These are phyloP conservation scores for Amanita subjunquillea DNA, from an alignment of 768 basidiomycete genomes.

Conservation along the genomic window DNA sequence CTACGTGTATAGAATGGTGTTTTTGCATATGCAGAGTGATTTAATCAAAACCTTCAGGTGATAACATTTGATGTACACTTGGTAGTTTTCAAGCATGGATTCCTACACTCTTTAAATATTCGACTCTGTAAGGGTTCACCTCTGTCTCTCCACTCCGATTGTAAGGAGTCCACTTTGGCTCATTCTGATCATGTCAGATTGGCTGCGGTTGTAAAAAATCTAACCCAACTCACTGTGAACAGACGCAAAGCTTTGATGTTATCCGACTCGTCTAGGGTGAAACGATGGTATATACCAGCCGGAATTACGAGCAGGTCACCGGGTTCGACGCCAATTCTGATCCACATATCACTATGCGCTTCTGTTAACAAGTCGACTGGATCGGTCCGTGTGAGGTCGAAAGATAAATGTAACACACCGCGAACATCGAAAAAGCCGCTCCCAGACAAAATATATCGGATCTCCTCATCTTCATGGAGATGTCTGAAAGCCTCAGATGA, in stretches of 20 bases:
- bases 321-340: conserved; percentile 62
- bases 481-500: conserved; percentile 39
- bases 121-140: conserved; percentile 45
- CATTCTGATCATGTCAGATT: conserved; percentile 45
- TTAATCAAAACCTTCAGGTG: too few species aligned
- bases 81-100: conserved; percentile 22
- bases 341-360: conserved; percentile 62
- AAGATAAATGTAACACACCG: conserved; percentile 32
- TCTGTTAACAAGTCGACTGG: conserved; percentile 27
- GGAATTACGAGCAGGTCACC: conserved; percentile 86
- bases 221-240: conserved; percentile 55
- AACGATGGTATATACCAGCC: conserved; percentile 89
- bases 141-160: conserved; percentile 58
- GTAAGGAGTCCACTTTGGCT: conserved; percentile 84
- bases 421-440: conserved; percentile 89
- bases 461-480: conserved; percentile 95
- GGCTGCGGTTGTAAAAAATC: background rate
- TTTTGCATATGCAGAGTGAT: background rate
- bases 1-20: background rate
- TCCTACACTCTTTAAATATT: conserved; percentile 46
- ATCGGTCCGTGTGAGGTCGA: background rate
- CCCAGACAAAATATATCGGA: conserved; percentile 80
- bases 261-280: conserved; percentile 76
- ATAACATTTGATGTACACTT: background rate
- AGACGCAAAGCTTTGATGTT: conserved; percentile 69